These are phyloP conservation scores for Populus ilicifolia DNA, from an alignment of 345 rosid species.

Conservation along the genomic window DNA sequence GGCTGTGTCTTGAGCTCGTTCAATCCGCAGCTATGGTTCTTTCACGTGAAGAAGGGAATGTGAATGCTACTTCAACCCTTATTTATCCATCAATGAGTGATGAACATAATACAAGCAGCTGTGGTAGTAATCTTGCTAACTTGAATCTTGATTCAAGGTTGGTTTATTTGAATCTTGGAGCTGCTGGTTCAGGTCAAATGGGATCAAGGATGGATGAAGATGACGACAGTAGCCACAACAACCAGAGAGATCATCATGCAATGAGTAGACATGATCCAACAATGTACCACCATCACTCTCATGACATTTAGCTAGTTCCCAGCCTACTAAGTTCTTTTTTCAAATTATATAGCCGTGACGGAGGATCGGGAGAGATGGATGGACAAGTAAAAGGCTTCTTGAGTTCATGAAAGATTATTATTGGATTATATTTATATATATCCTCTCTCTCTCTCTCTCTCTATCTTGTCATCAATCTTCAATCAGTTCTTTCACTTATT, in stretches of 20 bases:
- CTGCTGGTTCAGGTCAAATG: conserved; percentile 58
- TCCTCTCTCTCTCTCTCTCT: conserved; percentile 6
- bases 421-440: conserved; percentile 19
- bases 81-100: conserved; percentile 63
- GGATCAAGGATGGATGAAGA: conserved; percentile 59
- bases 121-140: conserved; percentile 36
- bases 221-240: conserved; percentile 46
- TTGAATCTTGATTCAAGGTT: conserved; percentile 74
- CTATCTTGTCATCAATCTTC: not conserved
- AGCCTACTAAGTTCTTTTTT: too few species aligned
- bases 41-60: conserved; percentile 90
- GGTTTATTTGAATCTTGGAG: conserved; percentile 92
- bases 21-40: conserved; percentile 95
- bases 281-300: conserved; percentile 65
- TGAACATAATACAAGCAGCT: conserved; percentile 58
- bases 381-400: conserved; percentile 20
- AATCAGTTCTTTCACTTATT: conserved; percentile 1
- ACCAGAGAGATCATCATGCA: conserved; percentile 43
- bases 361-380: conserved; percentile 16
- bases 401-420: conserved; percentile 22
- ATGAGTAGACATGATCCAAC: conserved; percentile 65
- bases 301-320: conserved; percentile 47
- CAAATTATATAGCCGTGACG: conserved; percentile 6
- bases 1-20: conserved; percentile 97
- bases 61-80: conserved; percentile 38